Percentiles rank a stretch among this genome's conserved stretches.
These are phyloP conservation scores for Tolypocladium capitatum DNA, from an alignment of 2,329 filamentous ascomycete species.

Conservation along the genomic window DNA sequence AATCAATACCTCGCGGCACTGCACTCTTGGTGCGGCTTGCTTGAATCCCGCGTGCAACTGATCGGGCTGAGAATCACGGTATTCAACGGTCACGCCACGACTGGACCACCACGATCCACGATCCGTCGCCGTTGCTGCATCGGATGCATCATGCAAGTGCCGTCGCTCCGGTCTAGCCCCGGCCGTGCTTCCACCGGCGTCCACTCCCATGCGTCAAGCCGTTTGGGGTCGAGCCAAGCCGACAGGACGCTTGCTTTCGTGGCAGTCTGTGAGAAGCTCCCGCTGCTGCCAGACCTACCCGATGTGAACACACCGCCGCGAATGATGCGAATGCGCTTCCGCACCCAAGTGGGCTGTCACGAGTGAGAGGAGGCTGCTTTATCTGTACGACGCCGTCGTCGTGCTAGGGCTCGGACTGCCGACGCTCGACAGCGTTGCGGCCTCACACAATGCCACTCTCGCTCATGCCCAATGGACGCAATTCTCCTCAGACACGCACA, in stretches of 20 bases:
- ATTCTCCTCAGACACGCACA: not conserved
- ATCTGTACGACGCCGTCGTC: not conserved
- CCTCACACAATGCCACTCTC: not conserved
- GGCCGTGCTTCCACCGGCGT: not conserved
- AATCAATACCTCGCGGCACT: not conserved
- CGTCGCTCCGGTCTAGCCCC: conserved; percentile 5
- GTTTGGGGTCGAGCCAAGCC: conserved; percentile 14
- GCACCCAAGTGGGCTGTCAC: not conserved
- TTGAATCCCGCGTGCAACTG: not conserved
- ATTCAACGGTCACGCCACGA: not conserved
- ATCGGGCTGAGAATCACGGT: not conserved
- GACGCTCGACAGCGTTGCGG: not conserved
- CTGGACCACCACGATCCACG: not conserved
- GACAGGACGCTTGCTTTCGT: conserved; percentile 22
- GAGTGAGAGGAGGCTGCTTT: not conserved
- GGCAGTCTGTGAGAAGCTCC: conserved; percentile 17
- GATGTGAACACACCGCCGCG: not conserved
- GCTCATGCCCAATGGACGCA: not conserved
- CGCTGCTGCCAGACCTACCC: not conserved
- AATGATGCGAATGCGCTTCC: not conserved
- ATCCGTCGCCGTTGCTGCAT: not conserved
- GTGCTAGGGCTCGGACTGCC: not conserved
- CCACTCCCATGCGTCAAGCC: conserved; percentile 12
- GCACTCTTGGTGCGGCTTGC: not conserved
- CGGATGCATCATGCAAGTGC: conserved; percentile 14